Percentiles rank a stretch among this genome's conserved stretches.
phyloP scores from a whole-genome alignment of 2,329 filamentous ascomycete species.

The Xenosphaeropsis pyriputrescens region DNA sequence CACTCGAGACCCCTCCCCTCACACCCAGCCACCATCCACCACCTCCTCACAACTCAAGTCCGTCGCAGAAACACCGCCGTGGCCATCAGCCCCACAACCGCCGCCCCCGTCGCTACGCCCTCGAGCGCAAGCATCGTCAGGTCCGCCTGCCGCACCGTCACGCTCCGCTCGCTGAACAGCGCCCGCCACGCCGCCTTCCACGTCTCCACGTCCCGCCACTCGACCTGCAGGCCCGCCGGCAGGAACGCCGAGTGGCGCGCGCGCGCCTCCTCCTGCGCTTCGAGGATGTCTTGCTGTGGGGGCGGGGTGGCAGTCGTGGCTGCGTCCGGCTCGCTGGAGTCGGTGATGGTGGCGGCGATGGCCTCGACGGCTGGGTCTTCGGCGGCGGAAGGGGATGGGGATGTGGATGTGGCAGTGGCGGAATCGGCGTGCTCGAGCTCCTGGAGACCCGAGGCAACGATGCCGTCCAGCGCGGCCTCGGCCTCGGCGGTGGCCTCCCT shows the following conservation, averaged over 20 bases:
- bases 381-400: neutral
- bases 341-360: constrained; percentile 6
- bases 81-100: constrained; percentile 30
- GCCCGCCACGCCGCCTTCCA: constrained; percentile 26
- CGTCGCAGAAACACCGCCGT: constrained; percentile 12
- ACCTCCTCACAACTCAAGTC: too few species aligned
- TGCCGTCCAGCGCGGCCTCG: constrained; percentile 7
- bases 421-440: constrained; percentile 9
- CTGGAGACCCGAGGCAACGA: constrained; percentile 9
- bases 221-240: neutral
- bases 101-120: constrained; percentile 50
- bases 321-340: constrained; percentile 4
- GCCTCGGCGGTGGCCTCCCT: neutral
- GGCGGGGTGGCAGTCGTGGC: constrained; percentile 7
- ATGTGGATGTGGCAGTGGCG: too few species aligned
- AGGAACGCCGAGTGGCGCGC: too few species aligned
- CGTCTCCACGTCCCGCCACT: constrained; percentile 5
- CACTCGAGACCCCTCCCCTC: too few species aligned
- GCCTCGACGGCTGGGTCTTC: constrained; percentile 11
- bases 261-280: too few species aligned
- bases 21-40: too few species aligned
- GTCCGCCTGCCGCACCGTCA: constrained; percentile 54
- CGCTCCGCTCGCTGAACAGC: constrained; percentile 47
- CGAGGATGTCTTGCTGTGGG: too few species aligned
- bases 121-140: constrained; percentile 56